phyloP scores from a whole-genome alignment of 2,329 filamentous ascomycete genomes.

The Lecanicillium sp. region DNA sequence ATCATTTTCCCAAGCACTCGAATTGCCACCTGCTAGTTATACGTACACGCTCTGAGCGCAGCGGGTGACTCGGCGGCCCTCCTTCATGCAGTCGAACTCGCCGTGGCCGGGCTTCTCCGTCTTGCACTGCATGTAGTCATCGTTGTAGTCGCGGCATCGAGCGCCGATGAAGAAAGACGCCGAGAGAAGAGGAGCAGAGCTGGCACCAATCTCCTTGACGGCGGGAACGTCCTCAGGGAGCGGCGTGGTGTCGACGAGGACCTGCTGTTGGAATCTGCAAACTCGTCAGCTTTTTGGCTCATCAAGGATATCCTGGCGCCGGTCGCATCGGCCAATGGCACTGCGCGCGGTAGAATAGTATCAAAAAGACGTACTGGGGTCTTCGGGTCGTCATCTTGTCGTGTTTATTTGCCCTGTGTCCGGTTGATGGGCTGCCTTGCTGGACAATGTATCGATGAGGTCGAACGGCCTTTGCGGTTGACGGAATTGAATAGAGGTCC shows the following conservation, averaged over 20 bases:
- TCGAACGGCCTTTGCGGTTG: constrained; percentile 15
- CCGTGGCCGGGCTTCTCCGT: constrained; percentile 82
- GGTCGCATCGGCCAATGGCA: constrained; percentile 15
- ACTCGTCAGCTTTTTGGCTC: constrained; percentile 21
- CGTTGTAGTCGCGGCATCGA: constrained; percentile 89
- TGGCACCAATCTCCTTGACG: constrained; percentile 88
- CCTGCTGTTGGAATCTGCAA: constrained; percentile 82
- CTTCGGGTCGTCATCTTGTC: constrained; percentile 33
- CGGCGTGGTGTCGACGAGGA: constrained; percentile 92
- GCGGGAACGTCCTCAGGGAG: constrained; percentile 86
- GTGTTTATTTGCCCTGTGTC: constrained; percentile 17
- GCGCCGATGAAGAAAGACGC: constrained; percentile 96
- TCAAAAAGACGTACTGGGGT: constrained; percentile 29
- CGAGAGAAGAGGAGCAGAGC: constrained; percentile 83
- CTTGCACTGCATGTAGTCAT: constrained; percentile 99
- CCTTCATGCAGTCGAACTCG: constrained; percentile 91
- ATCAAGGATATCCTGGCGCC: neutral
- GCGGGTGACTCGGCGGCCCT: constrained; percentile 91
- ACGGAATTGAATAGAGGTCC: constrained; percentile 29
- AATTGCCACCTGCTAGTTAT: no score
- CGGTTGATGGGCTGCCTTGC: constrained; percentile 17
- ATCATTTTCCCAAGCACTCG: no score
- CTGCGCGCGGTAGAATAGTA: neutral
- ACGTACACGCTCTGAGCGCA: constrained; percentile 94
- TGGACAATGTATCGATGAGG: constrained; percentile 15